Percentiles rank a stretch among this genome's conserved stretches.
Evolutionary conservation across 2,329 filamentous ascomycete species (phyloP).

Genomic region (Davidsoniella virescens): DNA sequence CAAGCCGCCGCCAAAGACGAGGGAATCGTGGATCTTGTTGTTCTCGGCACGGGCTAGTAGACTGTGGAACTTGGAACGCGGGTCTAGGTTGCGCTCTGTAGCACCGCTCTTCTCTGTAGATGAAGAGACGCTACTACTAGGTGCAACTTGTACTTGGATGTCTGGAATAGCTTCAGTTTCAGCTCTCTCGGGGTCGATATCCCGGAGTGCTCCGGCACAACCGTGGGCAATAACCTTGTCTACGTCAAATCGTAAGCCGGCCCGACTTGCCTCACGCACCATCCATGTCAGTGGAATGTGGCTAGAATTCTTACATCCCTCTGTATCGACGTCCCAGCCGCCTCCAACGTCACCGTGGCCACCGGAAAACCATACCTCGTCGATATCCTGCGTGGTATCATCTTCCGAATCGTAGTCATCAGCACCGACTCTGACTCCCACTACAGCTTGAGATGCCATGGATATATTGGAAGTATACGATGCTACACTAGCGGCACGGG

Average conservation of each 20-base stretch:
- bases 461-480: background rate
- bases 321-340: slow-evolving; percentile 44
- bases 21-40: slow-evolving; percentile 51
- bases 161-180: slow-evolving; percentile 16
- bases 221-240: slow-evolving; percentile 51
- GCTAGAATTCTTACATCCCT: slow-evolving; percentile 44
- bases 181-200: background rate
- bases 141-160: slow-evolving; percentile 22
- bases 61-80: slow-evolving; percentile 31
- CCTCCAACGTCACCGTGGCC: slow-evolving; percentile 67
- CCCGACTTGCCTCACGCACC: slow-evolving; percentile 40
- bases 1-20: slow-evolving; percentile 47
- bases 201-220: slow-evolving; percentile 29
- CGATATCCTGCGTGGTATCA: slow-evolving; percentile 49
- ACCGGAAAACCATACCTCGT: slow-evolving; percentile 69
- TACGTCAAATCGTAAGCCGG: slow-evolving; percentile 54
- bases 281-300: slow-evolving; percentile 58
- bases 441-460: background rate
- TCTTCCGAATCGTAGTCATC: slow-evolving; percentile 28
- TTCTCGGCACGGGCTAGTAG: slow-evolving; percentile 41
- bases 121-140: slow-evolving; percentile 3
- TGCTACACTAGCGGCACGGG: slow-evolving; percentile 12
- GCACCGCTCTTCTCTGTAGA: slow-evolving; percentile 1
- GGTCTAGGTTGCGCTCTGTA: background rate
- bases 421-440: background rate